Conservation (phyloP, 352 stramenopile genomes). For the Pythium rishiriense region DNA sequence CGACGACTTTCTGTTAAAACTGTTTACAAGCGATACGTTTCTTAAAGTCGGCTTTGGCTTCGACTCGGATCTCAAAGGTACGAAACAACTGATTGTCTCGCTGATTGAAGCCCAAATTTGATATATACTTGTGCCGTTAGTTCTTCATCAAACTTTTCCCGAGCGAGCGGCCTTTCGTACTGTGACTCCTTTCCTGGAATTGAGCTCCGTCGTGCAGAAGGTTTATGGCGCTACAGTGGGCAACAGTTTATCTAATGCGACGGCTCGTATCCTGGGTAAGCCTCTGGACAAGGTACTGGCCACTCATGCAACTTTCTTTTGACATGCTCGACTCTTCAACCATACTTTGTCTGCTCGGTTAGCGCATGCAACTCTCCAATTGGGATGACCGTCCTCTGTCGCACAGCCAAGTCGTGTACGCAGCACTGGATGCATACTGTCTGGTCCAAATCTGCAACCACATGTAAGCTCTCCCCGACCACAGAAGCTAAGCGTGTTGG, state of each 20-base stretch:
- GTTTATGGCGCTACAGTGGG: constrained; percentile 30
- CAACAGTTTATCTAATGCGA: constrained; percentile 48
- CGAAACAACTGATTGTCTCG: not conserved
- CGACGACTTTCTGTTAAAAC: constrained; percentile 36
- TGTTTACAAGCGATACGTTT: constrained; percentile 38
- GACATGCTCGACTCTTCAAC: not conserved
- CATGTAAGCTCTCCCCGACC: too few relatives aligned
- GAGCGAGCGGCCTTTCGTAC: constrained; percentile 41
- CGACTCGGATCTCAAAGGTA: constrained; percentile 69
- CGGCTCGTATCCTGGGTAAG: constrained; percentile 45
- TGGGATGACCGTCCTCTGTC: constrained; percentile 65
- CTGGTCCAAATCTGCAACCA: constrained; percentile 54
- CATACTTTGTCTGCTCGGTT: not conserved
- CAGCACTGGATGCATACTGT: constrained; percentile 62
- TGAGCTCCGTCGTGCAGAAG: constrained; percentile 35
- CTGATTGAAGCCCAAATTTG: not conserved
- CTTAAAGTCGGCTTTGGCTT: constrained; percentile 75
- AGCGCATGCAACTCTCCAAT: constrained; percentile 76
- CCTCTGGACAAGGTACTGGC: constrained; percentile 63
- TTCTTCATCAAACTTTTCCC: constrained; percentile 66
- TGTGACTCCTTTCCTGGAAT: constrained; percentile 50
- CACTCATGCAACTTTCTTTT: too few relatives aligned
- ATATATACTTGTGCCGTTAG: constrained; percentile 28
- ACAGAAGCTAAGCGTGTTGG: not conserved
- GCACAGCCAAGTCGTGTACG: constrained; percentile 48